phyloP scores from a whole-genome alignment of 2,329 filamentous ascomycete species.

The Penicillium sp. region DNA sequence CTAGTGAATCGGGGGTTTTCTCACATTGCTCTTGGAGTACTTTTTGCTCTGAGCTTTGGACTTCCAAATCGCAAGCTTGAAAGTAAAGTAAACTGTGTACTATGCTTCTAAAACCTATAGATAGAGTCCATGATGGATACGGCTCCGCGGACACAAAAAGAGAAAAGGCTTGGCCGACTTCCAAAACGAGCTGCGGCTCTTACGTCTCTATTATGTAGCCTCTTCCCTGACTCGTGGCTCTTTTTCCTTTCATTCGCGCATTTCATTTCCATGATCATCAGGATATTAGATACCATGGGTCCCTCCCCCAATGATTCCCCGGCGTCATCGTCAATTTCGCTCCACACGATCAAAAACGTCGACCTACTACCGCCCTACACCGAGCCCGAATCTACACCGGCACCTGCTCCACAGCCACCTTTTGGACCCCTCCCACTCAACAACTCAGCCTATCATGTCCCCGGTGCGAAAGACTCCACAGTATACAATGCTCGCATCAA shows the following conservation, averaged over 20 bases:
- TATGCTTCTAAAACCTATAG: too few relatives aligned
- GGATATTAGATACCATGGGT: conserved; percentile 7
- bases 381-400: conserved; percentile 9
- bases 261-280: background rate
- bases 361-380: conserved; percentile 23
- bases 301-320: conserved; percentile 9
- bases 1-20: background rate
- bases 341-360: conserved; percentile 15
- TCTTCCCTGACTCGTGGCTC: background rate
- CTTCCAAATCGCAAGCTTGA: too few relatives aligned
- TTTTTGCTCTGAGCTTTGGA: too few relatives aligned
- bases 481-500: conserved; percentile 9
- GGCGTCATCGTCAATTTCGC: conserved; percentile 17
- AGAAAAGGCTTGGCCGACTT: too few relatives aligned
- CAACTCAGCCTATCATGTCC: conserved; percentile 19
- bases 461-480: conserved; percentile 7
- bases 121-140: too few relatives aligned
- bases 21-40: too few relatives aligned
- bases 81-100: too few relatives aligned
- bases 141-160: too few relatives aligned
- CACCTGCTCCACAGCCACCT: background rate
- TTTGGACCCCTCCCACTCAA: conserved; percentile 14
- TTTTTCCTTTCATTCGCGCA: background rate
- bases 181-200: too few relatives aligned
- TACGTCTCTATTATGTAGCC: too few relatives aligned